Evolutionary conservation across 1,284 basidiomycete species (phyloP).

Genomic region (Inonotus obliquus): DNA sequence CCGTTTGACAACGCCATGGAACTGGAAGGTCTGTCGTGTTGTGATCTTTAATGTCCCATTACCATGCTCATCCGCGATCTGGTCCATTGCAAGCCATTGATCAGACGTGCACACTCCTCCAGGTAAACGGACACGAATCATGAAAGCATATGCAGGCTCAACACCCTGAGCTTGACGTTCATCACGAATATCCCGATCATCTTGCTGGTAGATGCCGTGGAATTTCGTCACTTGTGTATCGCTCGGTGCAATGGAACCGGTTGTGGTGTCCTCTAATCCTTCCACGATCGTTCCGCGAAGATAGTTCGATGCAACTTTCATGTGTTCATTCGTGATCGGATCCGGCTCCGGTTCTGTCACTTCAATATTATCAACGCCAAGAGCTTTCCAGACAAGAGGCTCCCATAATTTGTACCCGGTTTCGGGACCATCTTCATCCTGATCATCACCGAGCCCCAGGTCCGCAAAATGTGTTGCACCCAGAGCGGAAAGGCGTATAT

Average conservation of each 20-base stretch:
- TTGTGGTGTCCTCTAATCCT: conserved; percentile 83
- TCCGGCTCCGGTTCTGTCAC: conserved; percentile 93
- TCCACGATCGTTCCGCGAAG: conserved; percentile 94
- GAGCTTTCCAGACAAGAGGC: conserved; percentile 86
- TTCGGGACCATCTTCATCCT: conserved; percentile 94
- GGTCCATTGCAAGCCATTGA: conserved; percentile 96
- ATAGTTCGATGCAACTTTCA: conserved; percentile 96
- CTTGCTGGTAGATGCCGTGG: conserved; percentile 97
- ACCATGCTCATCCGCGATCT: conserved; percentile 93
- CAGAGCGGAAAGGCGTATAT: conserved; percentile 70
- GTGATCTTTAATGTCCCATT: conserved; percentile 97
- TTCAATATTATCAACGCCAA: conserved; percentile 90
- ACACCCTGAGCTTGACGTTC: conserved; percentile 91
- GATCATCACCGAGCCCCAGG: conserved; percentile 92
- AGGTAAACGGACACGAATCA: conserved; percentile 97
- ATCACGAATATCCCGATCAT: conserved; percentile 97
- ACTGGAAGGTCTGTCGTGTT: conserved; percentile 99
- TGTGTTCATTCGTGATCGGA: conserved; percentile 98
- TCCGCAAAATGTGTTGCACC: conserved; percentile 71
- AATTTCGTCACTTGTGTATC: conserved; percentile 98
- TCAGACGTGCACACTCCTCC: conserved; percentile 89
- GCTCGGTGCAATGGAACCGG: conserved; percentile 84
- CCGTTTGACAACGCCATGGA: conserved; percentile 97
- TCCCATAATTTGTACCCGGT: conserved; percentile 98
- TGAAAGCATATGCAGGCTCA: conserved; percentile 97